Evolutionary conservation across 306 rosid genomes (phyloP).

Genomic region (Hippophae tibetana): DNA sequence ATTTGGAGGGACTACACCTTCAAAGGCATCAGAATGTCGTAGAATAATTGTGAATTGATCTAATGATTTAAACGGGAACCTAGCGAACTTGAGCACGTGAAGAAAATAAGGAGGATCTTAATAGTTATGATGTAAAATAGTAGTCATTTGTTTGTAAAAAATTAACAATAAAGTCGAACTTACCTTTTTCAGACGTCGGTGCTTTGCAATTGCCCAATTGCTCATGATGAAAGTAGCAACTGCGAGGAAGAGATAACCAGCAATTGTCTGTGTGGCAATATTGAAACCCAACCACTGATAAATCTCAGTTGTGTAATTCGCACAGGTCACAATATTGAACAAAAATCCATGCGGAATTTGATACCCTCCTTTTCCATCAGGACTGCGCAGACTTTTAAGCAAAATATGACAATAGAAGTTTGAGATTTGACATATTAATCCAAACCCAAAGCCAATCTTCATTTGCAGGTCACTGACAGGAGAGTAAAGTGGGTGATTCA

Average conservation of each 20-base stretch:
- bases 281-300: constrained; percentile 99
- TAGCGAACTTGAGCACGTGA: too few relatives aligned
- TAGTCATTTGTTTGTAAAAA: too few relatives aligned
- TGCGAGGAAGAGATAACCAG: constrained; percentile 60
- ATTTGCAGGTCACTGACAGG: constrained; percentile 80
- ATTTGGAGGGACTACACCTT: too few relatives aligned
- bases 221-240: constrained; percentile 86
- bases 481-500: constrained; percentile 84
- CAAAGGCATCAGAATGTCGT: too few relatives aligned
- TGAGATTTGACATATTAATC: constrained; percentile 55
- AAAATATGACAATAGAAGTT: constrained; percentile 84
- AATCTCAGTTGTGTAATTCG: constrained; percentile 92
- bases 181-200: constrained; percentile 92
- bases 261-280: constrained; percentile 83
- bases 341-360: constrained; percentile 89
- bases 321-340: constrained; percentile 90
- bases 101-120: too few relatives aligned
- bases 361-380: constrained; percentile 81
- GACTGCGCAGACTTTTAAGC: constrained; percentile 68
- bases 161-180: constrained; percentile 10
- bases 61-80: too few relatives aligned
- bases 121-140: too few relatives aligned
- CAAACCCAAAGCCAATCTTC: constrained; percentile 85
- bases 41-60: too few relatives aligned
- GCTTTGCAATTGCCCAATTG: constrained; percentile 96